phyloP scores from a whole-genome alignment of 495 filamentous ascomycete species.

The Cercophora scortea region DNA sequence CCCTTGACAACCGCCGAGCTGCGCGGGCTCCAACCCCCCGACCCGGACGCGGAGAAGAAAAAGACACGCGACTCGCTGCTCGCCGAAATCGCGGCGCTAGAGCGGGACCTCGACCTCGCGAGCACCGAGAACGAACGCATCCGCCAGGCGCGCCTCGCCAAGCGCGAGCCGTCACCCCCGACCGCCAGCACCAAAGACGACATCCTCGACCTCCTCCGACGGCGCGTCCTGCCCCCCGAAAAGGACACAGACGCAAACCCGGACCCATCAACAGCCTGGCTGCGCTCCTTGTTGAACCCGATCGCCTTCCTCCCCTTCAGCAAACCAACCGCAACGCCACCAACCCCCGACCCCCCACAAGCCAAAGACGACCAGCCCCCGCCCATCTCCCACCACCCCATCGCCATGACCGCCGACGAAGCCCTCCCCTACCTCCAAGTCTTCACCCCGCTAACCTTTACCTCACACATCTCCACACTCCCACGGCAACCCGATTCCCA shows the following conservation, averaged over 20 bases:
- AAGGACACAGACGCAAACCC: slow-evolving; percentile 9
- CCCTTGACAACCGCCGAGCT: slow-evolving; percentile 13
- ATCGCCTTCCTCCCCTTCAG: slow-evolving; percentile 44
- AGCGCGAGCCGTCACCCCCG: slow-evolving; percentile 10
- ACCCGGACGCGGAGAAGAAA: slow-evolving; percentile 33
- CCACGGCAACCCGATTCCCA: slow-evolving; percentile 11
- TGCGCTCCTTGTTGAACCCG: slow-evolving; percentile 35
- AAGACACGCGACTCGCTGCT: slow-evolving; percentile 27
- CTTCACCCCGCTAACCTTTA: slow-evolving; percentile 48
- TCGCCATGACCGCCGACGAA: slow-evolving; percentile 40
- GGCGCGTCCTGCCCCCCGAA: slow-evolving; percentile 29
- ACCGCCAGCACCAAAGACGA: slow-evolving; percentile 14
- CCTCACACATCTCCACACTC: slow-evolving; percentile 37
- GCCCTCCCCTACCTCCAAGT: slow-evolving; percentile 50
- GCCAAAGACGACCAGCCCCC: slow-evolving; percentile 15
- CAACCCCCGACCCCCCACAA: not conserved
- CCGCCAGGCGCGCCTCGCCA: slow-evolving; percentile 18
- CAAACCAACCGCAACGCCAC: slow-evolving; percentile 14
- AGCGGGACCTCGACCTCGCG: slow-evolving; percentile 28
- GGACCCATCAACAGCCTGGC: slow-evolving; percentile 22
- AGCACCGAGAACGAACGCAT: slow-evolving; percentile 33
- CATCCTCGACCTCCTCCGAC: slow-evolving; percentile 29
- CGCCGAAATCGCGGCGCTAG: slow-evolving; percentile 27
- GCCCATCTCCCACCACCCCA: slow-evolving; percentile 43
- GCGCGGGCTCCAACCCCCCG: slow-evolving; percentile 27